Evolutionary conservation across 345 rosid genomes (phyloP), one percentile per base, ranked within the genome.

Genomic region (Eucalyptus cladocalyx): DNA sequence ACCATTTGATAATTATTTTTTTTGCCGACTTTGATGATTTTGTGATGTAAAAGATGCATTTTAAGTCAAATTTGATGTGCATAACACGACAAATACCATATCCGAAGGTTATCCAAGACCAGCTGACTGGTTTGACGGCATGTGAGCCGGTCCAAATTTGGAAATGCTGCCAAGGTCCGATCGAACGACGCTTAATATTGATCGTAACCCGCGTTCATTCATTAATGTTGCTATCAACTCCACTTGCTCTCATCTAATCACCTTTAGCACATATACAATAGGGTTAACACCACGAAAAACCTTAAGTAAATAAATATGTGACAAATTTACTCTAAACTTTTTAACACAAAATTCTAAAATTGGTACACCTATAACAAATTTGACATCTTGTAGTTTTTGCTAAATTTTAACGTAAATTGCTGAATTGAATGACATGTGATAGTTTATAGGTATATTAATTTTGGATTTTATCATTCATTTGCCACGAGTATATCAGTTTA

Each of bases 301-400:
- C 24, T 53, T 53, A 19, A 53, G 24, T 53, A 53, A 7, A 53
- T 53, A 53, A 19, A 19, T 53, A 53, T 53, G 56, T 19, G 56
- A 53, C 9, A 53, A 53, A 7, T 53, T 19, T 53, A 53, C 10
- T 19, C 4, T 7, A 19, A 53, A 18, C 0, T 3, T 19, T 53
- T 19, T 53, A 19, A 53, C 4, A 53, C 2, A 19, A 51, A 53
- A 53, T 53, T 53, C 9, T 53, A 53, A 19, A 53, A 8, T 0
- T 5, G 2, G 23, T 53, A 19, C 1, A 53, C 10, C 24, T 19
- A 0, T 53, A 53, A 53, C 2, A 53, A 53, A 7, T 53, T 53
- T 53, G 56, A 0, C 24, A 53, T 19, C 10, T 0, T 0, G 1
- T 53, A 19, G 24, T 53, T 53, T 53, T 53, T 0, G 4, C 0